Evolutionary conservation across 2,329 filamentous ascomycete species (phyloP), one percentile per base, ranked within the genome.

Genomic region (Calonectria leucothoes): DNA sequence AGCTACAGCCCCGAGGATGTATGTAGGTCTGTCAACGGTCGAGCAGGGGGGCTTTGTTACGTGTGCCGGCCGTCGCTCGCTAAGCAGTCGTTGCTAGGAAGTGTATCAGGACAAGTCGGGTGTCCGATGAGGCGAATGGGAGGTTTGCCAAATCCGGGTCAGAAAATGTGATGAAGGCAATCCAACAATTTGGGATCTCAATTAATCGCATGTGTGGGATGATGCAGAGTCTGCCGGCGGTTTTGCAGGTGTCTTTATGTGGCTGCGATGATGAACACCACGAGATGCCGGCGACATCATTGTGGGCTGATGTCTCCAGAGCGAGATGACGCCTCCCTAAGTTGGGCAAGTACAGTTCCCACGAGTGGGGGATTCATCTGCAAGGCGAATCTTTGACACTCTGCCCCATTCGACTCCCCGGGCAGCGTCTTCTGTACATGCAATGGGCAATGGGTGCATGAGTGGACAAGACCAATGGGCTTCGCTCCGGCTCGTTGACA

Each of bases 251-350:
- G 45, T n/a, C 48, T 49, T 67, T 61, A 39, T 61, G 55, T 25
- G 55, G 33, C 35, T 61, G 27, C 39, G 23, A 61, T 63, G 48
- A 57, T 52, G 51, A 70, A 68, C 45, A 59, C 69, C 70, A 55
- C 15, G 61, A 70, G 74, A 64, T 69, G 68, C 66, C 37, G 33
- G 51, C 77, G 74, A 77, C 78, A 80, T 80, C 78, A 80, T 80
- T 78, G 78, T 80, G 79, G 79, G 77, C 79, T 79, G 79, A 80
- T 79, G 57, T 71, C 66, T 72, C 71, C 71, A 72, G 77, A 77
- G 75, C 75, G 78, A 80, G 73, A 79, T 78, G 78, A 79, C 78
- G 72, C 79, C 75, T 76, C 78, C 67, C 71, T 68, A 75, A 74
- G 73, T 70, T 69, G 75, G 66, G 73, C 65, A 77, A 75, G 72